These are phyloP conservation scores for Elsinoe batatas DNA, from an alignment of 2,329 filamentous ascomycete species.

Conservation along the genomic window DNA sequence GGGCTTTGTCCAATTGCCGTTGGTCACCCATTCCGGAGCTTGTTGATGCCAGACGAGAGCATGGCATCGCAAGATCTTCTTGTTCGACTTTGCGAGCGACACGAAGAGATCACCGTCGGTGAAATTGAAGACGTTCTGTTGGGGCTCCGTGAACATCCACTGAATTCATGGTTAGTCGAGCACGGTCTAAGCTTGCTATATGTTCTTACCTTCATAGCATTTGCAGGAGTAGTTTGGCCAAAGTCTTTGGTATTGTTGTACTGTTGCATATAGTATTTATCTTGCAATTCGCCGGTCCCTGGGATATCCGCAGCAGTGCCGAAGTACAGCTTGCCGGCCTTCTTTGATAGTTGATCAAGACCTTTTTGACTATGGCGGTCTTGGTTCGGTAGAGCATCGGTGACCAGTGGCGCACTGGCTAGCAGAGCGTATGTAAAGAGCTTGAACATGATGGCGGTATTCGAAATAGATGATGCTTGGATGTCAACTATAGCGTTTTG, in stretches of 20 bases:
- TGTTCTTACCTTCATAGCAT: constrained; percentile 44
- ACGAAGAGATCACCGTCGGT: constrained; percentile 44
- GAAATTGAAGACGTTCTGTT: constrained; percentile 48
- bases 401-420: not conserved
- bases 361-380: constrained; percentile 16
- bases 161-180: constrained; percentile 26
- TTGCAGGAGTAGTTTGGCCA: constrained; percentile 55
- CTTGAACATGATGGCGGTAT: not conserved
- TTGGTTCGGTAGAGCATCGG: not conserved
- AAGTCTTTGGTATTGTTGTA: constrained; percentile 49
- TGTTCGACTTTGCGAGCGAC: constrained; percentile 30
- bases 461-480: not conserved
- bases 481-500: not conserved
- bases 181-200: constrained; percentile 5
- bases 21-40: constrained; percentile 43
- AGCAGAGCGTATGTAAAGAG: not conserved
- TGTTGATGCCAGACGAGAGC: constrained; percentile 47
- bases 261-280: constrained; percentile 47
- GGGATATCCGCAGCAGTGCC: constrained; percentile 50
- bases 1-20: constrained; percentile 45
- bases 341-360: constrained; percentile 46
- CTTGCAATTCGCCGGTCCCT: constrained; percentile 36
- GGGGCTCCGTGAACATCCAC: constrained; percentile 54
- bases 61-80: constrained; percentile 52
- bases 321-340: constrained; percentile 45